Evolutionary conservation across 192 early-diverging fungal species (phyloP).

Genomic region (Coemansia sp.): DNA sequence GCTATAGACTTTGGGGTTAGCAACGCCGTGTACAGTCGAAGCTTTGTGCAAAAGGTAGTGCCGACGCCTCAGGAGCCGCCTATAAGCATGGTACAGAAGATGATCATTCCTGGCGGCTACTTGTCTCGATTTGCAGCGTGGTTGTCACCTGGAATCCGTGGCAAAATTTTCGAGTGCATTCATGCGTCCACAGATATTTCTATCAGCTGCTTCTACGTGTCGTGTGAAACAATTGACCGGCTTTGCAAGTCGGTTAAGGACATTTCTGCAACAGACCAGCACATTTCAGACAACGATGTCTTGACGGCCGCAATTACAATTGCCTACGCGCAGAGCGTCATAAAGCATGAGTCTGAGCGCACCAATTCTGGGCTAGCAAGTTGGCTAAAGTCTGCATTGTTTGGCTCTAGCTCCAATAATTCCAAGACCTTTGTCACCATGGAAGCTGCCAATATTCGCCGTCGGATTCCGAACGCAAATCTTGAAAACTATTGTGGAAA

Average conservation of each 20-base stretch:
- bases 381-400: not conserved
- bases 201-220: slow-evolving; percentile 14
- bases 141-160: slow-evolving; percentile 15
- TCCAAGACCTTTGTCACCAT: not conserved
- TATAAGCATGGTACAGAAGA: not conserved
- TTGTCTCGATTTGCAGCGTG: slow-evolving; percentile 9
- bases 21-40: not conserved
- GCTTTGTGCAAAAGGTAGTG: not conserved
- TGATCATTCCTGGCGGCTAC: not conserved
- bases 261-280: not conserved
- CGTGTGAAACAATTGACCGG: not conserved
- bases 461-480: not conserved
- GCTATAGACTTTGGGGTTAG: not conserved
- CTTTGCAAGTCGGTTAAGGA: not conserved
- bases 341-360: not conserved
- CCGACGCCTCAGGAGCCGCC: not conserved
- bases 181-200: not conserved
- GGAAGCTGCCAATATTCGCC: slow-evolving; percentile 4
- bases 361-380: not conserved
- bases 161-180: not conserved
- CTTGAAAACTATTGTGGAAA: slow-evolving; percentile 7
- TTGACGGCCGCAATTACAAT: slow-evolving; percentile 5
- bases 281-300: slow-evolving; percentile 22
- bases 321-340: slow-evolving; percentile 9
- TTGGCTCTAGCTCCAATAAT: not conserved